Base-by-base conservation (phyloP, 2,329 filamentous ascomycete species). In the Fusarium hainanense region DNA sequence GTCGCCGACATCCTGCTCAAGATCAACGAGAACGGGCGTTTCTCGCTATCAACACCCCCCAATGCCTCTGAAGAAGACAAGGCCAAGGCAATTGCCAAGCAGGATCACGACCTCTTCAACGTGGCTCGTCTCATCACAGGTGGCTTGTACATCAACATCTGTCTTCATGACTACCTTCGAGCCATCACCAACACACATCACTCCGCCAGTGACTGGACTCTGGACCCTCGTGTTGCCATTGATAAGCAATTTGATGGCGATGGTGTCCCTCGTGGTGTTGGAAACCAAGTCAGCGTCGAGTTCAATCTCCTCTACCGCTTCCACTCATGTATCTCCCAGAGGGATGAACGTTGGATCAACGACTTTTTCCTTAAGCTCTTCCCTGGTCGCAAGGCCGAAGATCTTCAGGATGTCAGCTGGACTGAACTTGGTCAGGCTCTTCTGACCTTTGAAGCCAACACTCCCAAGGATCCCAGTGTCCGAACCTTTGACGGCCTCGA, bases 251-350 rank as follows among this genome's bases (percentile, higher is more conserved):
- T 74, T 71, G 86, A 85, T 61, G 78, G 79, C 6, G 79, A 85
- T 25, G 83, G 83, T 9, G 82, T 86, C 2, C 80, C 84, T 0
- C 81, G 87, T 47, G 89, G 87, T 3, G 83, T 88, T 4, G 89
- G 89, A 14, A 92, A 92, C 72, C 88, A 91, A 70, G 88, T 91
- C 47, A 89, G 86, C 43, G 89, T 88, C 5, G 89, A 92, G 76
- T 92, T 92, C 79, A 91, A 91, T 63, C 80, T 91, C 28, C 81
- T 91, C 3, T 92, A 92, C 73, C 82, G 89, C 27, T 92, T 88
- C 83, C 89, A 92, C 76, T 87, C 85, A 2, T 85, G 84, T 43
- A 85, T 90, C 52, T 89, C 86, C 6, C 81, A 85, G 66, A 83
- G 84, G 23, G 89, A 91, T 66, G 88, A 90, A 73, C 81, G 82